Evolutionary conservation across 768 basidiomycete genomes (phyloP).

Genomic region (Pleurotus tuber-regium): DNA sequence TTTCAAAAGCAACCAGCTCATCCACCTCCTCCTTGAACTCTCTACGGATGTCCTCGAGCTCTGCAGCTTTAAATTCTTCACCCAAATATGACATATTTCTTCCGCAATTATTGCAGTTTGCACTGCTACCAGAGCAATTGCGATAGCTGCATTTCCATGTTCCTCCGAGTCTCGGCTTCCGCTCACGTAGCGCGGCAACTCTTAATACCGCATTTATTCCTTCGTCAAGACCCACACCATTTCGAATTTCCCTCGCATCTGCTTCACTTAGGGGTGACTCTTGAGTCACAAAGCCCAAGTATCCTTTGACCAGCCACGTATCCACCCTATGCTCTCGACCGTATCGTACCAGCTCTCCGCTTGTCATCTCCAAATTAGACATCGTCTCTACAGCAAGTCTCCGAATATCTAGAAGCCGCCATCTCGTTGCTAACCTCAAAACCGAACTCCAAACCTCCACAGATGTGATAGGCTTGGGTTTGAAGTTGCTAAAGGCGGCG

Average conservation of each 20-base stretch:
- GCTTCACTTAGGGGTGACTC: not conserved
- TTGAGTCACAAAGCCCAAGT: not conserved
- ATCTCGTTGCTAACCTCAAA: not conserved
- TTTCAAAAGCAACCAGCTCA: not conserved
- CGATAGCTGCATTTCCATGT: not conserved
- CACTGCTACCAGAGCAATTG: not conserved
- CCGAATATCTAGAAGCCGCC: conserved; percentile 5
- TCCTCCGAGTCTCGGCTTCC: not conserved
- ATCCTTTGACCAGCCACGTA: not conserved
- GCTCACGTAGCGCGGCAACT: not conserved
- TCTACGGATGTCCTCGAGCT: not conserved
- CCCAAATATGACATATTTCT: too few relatives aligned
- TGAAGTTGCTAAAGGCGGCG: not conserved
- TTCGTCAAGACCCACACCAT: not conserved
- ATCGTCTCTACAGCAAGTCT: not conserved
- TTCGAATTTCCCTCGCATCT: not conserved
- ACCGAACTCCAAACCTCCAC: not conserved
- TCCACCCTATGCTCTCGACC: not conserved
- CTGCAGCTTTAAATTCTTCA: too few relatives aligned
- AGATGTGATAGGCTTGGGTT: not conserved
- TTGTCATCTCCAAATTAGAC: not conserved
- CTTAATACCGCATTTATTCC: not conserved
- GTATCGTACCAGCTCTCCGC: not conserved
- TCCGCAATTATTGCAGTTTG: not conserved
- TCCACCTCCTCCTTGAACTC: not conserved